A percentile compares a stretch with the other conserved stretches of the same genome.
These are phyloP conservation scores for rapeseed (Brassica napus) DNA, from an alignment of 345 rosid genomes.

Conservation along the genomic window DNA sequence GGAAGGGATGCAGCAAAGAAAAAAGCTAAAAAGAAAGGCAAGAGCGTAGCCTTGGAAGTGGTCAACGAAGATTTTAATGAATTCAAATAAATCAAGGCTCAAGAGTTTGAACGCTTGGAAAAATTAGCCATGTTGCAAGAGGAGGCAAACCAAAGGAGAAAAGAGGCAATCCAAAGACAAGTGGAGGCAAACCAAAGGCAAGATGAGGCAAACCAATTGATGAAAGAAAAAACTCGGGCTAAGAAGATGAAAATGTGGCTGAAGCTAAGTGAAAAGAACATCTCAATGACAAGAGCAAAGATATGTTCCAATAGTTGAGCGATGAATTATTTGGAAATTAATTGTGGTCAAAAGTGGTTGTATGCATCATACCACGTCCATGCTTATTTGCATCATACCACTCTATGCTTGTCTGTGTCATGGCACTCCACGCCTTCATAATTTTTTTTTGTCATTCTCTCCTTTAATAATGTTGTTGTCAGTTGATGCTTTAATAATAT, in stretches of 20 bases:
- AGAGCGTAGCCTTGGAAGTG: neutral
- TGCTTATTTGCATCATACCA: neutral
- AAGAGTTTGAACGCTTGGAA: neutral
- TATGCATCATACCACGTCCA: no score
- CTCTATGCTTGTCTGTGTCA: neutral
- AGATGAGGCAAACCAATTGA: neutral
- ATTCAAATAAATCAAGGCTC: neutral
- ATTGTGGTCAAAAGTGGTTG: neutral
- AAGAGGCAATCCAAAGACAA: neutral
- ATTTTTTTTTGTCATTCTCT: neutral
- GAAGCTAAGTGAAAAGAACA: neutral
- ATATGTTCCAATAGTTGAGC: neutral
- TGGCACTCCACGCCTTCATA: neutral
- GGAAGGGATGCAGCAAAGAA: neutral
- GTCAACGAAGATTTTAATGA: neutral
- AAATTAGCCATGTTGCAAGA: neutral
- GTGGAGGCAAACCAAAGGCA: neutral
- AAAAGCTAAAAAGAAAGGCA: neutral
- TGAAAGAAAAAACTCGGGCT: neutral
- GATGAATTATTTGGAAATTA: neutral
- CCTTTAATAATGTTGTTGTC: no score
- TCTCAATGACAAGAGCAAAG: neutral
- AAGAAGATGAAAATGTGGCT: neutral
- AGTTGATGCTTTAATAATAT: no score
- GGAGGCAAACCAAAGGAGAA: neutral